Conservation (phyloP, 2,329 filamentous ascomycete species). For the Xenosphaeropsis pyriputrescens region DNA sequence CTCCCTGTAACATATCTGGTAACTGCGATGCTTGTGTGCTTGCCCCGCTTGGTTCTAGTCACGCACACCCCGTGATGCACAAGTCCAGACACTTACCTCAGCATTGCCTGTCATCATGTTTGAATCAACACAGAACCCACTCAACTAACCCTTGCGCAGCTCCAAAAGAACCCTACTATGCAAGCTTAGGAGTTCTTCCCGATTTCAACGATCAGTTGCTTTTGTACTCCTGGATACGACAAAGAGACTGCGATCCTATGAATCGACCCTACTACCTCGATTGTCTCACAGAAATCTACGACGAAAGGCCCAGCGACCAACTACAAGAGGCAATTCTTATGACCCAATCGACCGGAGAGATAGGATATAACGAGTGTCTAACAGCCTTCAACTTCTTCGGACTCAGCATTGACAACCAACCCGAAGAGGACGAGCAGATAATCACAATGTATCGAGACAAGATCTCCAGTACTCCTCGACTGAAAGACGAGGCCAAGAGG, state of each 20-base stretch:
- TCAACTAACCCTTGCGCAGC: too few relatives aligned
- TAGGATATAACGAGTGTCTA: conserved; percentile 38
- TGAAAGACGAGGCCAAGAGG: conserved; percentile 39
- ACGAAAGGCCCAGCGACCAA: conserved; percentile 29
- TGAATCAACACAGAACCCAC: too few relatives aligned
- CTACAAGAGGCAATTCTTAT: conserved; percentile 42
- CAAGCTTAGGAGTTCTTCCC: conserved; percentile 43
- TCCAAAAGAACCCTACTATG: conserved; percentile 29
- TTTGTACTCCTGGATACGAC: conserved; percentile 45
- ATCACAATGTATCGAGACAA: conserved; percentile 45
- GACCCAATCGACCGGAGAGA: conserved; percentile 41
- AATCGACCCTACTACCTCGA: conserved; percentile 48
- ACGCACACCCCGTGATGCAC: too few relatives aligned
- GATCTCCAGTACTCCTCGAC: conserved; percentile 34
- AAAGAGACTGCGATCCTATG: conserved; percentile 36
- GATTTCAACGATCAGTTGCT: conserved; percentile 50
- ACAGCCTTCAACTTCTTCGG: conserved; percentile 44
- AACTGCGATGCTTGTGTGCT: too few relatives aligned
- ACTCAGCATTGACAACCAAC: conserved; percentile 27
- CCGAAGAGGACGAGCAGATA: conserved; percentile 39
- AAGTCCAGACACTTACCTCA: too few relatives aligned
- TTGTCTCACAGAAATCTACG: conserved; percentile 44
- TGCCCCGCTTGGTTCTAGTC: too few relatives aligned
- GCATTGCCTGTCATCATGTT: too few relatives aligned
- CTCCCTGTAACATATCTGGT: too few relatives aligned